Base-by-base conservation (phyloP, 305 asterid genomes). In the Euphrasia arctica region DNA sequence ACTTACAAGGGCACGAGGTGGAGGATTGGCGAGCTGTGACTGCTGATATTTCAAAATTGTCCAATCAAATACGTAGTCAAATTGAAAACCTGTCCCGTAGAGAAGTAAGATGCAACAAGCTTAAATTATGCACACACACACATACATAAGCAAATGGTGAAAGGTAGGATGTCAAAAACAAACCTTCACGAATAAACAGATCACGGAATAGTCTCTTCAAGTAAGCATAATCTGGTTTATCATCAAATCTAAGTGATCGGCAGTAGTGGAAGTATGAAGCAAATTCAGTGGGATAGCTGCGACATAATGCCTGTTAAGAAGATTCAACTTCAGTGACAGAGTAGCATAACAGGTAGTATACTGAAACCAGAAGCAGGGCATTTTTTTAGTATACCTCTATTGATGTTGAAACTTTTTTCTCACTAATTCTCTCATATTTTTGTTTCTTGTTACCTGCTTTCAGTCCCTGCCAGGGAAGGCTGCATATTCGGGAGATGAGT, bases 401-500 rank as follows among this genome's bases (percentile, higher is more conserved):
- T 18, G 97, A 80, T 58, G 97, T 90, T 25, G 95, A 78, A 67
- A 85, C 87, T 78, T 87, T 90, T 76, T 83, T 87, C 75, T 87
- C 97, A 29, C 91, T 75, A 70, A 91, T 91, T 76, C 79, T 91
- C 68, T 91, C 96, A 32, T 91, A 86, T 75, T 91, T 91, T 71
- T 84, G 96, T 77, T 86, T 86, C 90, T 86, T 91, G 70, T 76
- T 91, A 45, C 98, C 96, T 48, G 95, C 98, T 82, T 79, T 88
- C 78, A 91, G 79, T 65, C 97, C 96, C 80, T 89, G 96, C 97
- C 96, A 88, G 39, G 96, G 96, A 76, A 86, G 91, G 77, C 96
- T 88, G 56, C 56, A 50, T 50, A 50, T 15, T 50, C 27, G 56
- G 28, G 25, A 50, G 2, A 50, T 50, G 56, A 50, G 56, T 15